phyloP scores from a whole-genome alignment of 148 eudicot species.

The Chenopodium berlandieri region DNA sequence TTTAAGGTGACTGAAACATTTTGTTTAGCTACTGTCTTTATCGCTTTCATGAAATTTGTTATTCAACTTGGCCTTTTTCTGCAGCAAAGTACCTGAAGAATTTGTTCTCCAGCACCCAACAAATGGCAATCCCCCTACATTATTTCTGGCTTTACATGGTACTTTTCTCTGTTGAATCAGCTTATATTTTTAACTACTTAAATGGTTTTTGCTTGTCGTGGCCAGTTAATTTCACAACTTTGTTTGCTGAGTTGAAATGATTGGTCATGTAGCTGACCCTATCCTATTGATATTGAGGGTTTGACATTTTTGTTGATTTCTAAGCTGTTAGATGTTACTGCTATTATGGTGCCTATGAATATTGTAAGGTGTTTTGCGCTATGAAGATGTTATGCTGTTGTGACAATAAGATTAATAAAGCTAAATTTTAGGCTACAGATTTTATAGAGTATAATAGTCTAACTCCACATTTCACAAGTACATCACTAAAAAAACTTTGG shows the following conservation, averaged over 20 bases:
- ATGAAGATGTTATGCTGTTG: neutral
- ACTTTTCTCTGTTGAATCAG: conserved; percentile 15
- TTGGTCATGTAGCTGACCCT: too few species aligned
- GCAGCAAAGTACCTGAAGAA: conserved; percentile 95
- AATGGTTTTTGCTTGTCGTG: neutral
- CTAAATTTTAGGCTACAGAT: neutral
- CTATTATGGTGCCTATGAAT: too few species aligned
- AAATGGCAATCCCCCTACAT: conserved; percentile 97
- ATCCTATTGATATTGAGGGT: too few species aligned
- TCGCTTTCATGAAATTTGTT: neutral
- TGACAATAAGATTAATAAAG: too few species aligned
- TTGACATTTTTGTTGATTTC: too few species aligned
- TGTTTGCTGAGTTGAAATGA: neutral
- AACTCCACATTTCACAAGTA: neutral
- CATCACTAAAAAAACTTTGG: neutral
- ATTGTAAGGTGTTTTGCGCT: neutral
- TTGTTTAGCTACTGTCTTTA: conserved; percentile 1
- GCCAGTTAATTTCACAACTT: neutral
- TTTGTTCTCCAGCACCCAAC: conserved; percentile 90
- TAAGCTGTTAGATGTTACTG: too few species aligned
- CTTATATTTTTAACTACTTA: neutral
- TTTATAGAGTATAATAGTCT: neutral
- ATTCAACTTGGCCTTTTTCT: conserved; percentile 17
- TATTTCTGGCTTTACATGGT: conserved; percentile 89
- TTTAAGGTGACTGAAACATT: conserved; percentile 48